Evolutionary conservation across 1,139 yeast genomes (phyloP).

Genomic region (Meyerozyma carpophila): DNA sequence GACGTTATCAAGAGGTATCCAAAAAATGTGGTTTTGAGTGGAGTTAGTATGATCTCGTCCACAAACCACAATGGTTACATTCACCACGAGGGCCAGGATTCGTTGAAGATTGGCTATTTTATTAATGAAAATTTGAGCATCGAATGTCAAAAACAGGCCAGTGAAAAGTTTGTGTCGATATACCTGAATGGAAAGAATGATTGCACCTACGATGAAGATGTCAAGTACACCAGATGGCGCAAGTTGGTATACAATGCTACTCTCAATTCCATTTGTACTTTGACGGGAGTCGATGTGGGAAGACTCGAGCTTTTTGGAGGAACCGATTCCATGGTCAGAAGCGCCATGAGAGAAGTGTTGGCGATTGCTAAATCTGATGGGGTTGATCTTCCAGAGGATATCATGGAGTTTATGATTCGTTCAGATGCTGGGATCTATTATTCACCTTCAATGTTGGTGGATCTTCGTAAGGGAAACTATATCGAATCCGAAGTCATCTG

Average conservation of each 20-base stretch:
- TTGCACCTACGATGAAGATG: conserved; percentile 42
- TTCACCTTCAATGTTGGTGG: conserved; percentile 14
- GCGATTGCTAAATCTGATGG: conserved; percentile 13
- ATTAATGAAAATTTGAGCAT: conserved; percentile 11
- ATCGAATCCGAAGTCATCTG: conserved; percentile 11
- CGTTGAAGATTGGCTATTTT: conserved; percentile 52
- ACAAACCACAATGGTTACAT: conserved; percentile 51
- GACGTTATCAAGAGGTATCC: conserved; percentile 58
- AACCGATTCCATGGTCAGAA: conserved; percentile 6
- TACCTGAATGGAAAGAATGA: conserved; percentile 43
- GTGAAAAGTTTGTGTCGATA: conserved; percentile 40
- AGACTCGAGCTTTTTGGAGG: conserved; percentile 13
- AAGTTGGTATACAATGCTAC: conserved; percentile 68
- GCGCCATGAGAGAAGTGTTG: conserved; percentile 12
- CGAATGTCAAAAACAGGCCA: conserved; percentile 8
- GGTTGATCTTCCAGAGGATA: conserved; percentile 7
- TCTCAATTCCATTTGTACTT: conserved; percentile 43
- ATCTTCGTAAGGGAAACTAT: conserved; percentile 10
- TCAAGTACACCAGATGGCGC: conserved; percentile 60
- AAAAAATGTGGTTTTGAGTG: conserved; percentile 53
- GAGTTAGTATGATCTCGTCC: conserved; percentile 66
- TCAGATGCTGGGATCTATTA: conserved; percentile 38
- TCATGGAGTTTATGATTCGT: conserved; percentile 17
- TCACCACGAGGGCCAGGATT: conserved; percentile 49
- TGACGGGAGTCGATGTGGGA: conserved; percentile 12